Conservation (phyloP, 2,329 filamentous ascomycete species). For the Colletotrichum sp. region DNA sequence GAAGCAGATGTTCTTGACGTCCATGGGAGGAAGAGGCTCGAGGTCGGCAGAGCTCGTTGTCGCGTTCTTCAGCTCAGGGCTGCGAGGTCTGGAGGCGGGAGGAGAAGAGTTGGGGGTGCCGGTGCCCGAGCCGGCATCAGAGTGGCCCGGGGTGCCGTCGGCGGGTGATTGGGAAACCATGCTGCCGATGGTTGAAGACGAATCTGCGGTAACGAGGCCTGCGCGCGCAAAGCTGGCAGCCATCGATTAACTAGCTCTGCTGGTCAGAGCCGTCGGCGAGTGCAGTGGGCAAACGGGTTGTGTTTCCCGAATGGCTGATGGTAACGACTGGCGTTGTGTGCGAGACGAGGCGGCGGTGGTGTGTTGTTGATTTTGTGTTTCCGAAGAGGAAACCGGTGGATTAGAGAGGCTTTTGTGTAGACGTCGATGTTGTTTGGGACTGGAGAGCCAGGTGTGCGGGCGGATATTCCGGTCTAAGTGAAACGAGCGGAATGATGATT, state of each 20-base stretch:
- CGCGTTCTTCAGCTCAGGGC: constrained; percentile 14
- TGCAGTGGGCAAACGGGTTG: neutral
- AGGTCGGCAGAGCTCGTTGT: neutral
- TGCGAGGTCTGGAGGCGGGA: constrained; percentile 21
- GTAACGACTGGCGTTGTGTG: neutral
- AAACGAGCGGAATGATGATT: constrained; percentile 9
- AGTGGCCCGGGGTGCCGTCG: constrained; percentile 12
- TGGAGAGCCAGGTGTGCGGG: neutral
- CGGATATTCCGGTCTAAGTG: neutral
- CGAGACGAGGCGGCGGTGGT: neutral
- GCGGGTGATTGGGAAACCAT: constrained; percentile 12
- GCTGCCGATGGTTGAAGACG: constrained; percentile 19
- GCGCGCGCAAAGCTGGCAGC: constrained; percentile 6
- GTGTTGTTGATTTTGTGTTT: neutral
- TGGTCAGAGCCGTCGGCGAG: neutral
- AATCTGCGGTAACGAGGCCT: constrained; percentile 5
- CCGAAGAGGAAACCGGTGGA: neutral
- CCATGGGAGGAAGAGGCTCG: constrained; percentile 14
- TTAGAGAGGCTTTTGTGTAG: neutral
- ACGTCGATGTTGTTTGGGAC: neutral
- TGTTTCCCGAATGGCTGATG: neutral
- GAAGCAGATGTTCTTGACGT: constrained; percentile 66
- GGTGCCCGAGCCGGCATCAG: constrained; percentile 17
- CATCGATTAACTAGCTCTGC: constrained; percentile 10
- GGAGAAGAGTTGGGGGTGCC: constrained; percentile 23